Evolutionary conservation across 129 eudicot species (phyloP).

Genomic region (Ambrosia trifida): DNA sequence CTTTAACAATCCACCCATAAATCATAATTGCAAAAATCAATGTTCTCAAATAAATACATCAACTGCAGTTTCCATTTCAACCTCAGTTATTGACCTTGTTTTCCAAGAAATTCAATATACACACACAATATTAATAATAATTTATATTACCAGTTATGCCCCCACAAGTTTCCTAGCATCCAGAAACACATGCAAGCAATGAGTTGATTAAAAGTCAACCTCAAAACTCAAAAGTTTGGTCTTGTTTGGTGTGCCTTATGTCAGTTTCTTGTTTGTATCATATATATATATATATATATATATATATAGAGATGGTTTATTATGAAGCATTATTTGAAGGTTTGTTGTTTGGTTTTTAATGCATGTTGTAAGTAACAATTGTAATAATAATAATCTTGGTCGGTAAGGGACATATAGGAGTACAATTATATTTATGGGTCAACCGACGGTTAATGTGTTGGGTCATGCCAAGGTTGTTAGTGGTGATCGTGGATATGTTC

Average conservation of each 20-base stretch:
- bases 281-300: neutral
- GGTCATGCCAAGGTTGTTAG: slow-evolving; percentile 39
- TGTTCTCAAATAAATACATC: slow-evolving; percentile 20
- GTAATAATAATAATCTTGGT: slow-evolving; percentile 16
- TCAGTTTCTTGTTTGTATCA: neutral
- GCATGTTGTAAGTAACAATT: slow-evolving; percentile 17
- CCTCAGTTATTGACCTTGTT: slow-evolving; percentile 7
- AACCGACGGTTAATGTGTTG: slow-evolving; percentile 8
- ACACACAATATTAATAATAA: neutral
- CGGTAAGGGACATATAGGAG: slow-evolving; percentile 23
- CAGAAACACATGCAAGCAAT: slow-evolving; percentile 24
- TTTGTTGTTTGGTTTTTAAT: slow-evolving; percentile 3
- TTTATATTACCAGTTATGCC: too few species aligned
- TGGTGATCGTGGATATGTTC: slow-evolving; percentile 59
- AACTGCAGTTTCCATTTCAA: slow-evolving; percentile 19
- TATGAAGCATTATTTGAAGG: slow-evolving; percentile 4
- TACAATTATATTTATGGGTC: slow-evolving; percentile 31
- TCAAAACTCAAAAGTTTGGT: slow-evolving; percentile 1
- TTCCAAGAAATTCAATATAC: slow-evolving; percentile 28
- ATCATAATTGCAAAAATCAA: neutral
- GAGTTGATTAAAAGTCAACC: slow-evolving; percentile 32
- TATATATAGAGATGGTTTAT: neutral
- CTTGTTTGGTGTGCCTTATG: slow-evolving; percentile 25
- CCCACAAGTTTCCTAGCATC: neutral
- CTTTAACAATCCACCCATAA: neutral